Evolutionary conservation across 345 rosid genomes (phyloP).

Genomic region (Rubroshorea leprosula): DNA sequence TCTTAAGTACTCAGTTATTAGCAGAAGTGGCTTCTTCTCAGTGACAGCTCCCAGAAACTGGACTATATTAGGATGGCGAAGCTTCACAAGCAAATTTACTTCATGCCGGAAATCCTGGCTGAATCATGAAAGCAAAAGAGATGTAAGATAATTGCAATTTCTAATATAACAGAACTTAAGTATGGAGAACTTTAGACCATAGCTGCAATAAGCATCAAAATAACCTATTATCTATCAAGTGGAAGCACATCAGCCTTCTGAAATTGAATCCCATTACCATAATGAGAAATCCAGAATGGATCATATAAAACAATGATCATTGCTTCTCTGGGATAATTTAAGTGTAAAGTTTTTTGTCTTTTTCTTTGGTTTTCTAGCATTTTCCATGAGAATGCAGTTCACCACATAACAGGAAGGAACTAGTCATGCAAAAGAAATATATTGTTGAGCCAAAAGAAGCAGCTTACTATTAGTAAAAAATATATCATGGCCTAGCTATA

Average conservation of each 20-base stretch:
- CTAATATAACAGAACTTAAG: neutral
- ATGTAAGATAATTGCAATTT: constrained; percentile 7
- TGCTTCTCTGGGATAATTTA: neutral
- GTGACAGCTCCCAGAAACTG: constrained; percentile 99
- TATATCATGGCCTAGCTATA: constrained; percentile 1
- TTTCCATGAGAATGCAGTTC: constrained; percentile 8
- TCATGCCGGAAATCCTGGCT: constrained; percentile 99
- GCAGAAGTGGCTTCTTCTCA: constrained; percentile 98
- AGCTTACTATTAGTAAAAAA: neutral
- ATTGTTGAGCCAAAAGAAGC: neutral
- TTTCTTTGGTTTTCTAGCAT: neutral
- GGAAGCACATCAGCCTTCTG: neutral
- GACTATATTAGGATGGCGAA: constrained; percentile 98
- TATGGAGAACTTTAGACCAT: neutral
- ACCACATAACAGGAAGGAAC: too few relatives aligned
- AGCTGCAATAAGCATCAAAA: constrained; percentile 11
- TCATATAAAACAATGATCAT: neutral
- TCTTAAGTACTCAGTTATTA: constrained; percentile 85
- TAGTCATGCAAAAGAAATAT: neutral
- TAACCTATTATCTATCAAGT: neutral
- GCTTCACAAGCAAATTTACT: constrained; percentile 93
- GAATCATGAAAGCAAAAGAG: constrained; percentile 34
- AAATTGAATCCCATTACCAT: neutral
- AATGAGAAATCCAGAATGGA: neutral
- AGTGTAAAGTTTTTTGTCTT: neutral